A percentile compares a stretch with the other conserved stretches of the same genome.
Evolutionary conservation across 345 rosid species (phyloP).

Genomic region (Schrenkiella parvula): DNA sequence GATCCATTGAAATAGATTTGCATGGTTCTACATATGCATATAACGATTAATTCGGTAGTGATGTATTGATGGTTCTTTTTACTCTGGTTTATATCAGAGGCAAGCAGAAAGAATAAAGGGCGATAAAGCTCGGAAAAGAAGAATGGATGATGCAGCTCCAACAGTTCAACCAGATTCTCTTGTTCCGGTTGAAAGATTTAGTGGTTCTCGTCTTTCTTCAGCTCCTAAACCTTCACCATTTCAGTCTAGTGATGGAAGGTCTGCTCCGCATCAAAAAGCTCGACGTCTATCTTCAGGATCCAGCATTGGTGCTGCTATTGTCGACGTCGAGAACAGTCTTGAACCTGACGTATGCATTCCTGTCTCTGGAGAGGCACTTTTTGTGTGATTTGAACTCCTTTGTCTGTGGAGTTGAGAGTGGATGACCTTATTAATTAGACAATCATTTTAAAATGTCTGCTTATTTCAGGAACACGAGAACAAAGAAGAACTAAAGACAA

Average conservation of each 20-base stretch:
- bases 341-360: slow-evolving; percentile 84
- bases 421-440: not conserved
- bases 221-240: slow-evolving; percentile 79
- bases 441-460: not conserved
- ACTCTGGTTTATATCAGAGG: slow-evolving; percentile 46
- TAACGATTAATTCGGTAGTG: not conserved
- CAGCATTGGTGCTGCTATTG: slow-evolving; percentile 87
- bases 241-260: slow-evolving; percentile 38
- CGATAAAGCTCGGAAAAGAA: slow-evolving; percentile 60
- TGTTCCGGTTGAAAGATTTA: slow-evolving; percentile 78
- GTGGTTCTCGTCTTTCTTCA: slow-evolving; percentile 88
- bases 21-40: not conserved
- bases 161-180: slow-evolving; percentile 57
- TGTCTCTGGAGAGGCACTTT: slow-evolving; percentile 37
- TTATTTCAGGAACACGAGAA: slow-evolving; percentile 50
- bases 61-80: slow-evolving; percentile 8
- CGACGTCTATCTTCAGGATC: slow-evolving; percentile 57
- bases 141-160: slow-evolving; percentile 84
- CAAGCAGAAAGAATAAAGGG: slow-evolving; percentile 83
- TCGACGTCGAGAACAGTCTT: slow-evolving; percentile 72
- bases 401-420: slow-evolving; percentile 26
- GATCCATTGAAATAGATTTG: not conserved
- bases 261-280: slow-evolving; percentile 42
- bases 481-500: slow-evolving; percentile 67
- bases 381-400: not conserved